Evolutionary conservation across 1,139 yeast genomes (phyloP), one percentile per base, ranked within the genome.

Genomic region (Geotrichum bryndzae): DNA sequence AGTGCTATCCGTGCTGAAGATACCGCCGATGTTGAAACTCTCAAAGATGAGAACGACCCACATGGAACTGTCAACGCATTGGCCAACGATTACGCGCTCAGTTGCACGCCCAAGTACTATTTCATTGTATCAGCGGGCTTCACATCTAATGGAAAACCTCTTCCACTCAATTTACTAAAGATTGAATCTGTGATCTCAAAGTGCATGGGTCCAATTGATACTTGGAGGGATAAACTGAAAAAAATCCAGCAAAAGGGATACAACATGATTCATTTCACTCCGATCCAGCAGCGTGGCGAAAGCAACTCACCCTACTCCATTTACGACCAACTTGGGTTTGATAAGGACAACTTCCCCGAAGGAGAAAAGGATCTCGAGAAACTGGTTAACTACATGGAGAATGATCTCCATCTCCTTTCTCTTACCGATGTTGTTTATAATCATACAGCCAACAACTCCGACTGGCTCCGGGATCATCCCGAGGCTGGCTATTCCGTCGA

Each of bases 201-300:
- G 76, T 90, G 97, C 94, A 83, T 91, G 77, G 97, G 97, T 1
- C 82, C 84, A 10, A 68, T 71, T 69, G 54, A 72, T 67, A 58
- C 82, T 41, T 94, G 98, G 98, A 83, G 84, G 63, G 72, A 76
- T 1, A 77, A 89, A 63, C 87, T 94, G 64, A 71, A 74, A 3
- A 81, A 82, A 57, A 82, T 94, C 54, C 77, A 85, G 22, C 73
- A 75, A 8, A 94, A 94, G 74, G 94, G 95, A 23, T 94, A 92
- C 77, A 94, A 94, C 73, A 90, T 92, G 97, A 78, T 94, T 56
- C 99, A 94, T 76, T 94, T 94, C 73, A 91, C 98, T 1, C 99
- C 99, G 0, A 79, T 94, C 66, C 97, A 92, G 74, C 78, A 85
- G 66, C 81, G 98, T 58, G 99, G 99, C 33, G 86, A 81, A 62